phyloP scores from a whole-genome alignment of 345 rosid genomes.

The Trapa bicornis region DNA sequence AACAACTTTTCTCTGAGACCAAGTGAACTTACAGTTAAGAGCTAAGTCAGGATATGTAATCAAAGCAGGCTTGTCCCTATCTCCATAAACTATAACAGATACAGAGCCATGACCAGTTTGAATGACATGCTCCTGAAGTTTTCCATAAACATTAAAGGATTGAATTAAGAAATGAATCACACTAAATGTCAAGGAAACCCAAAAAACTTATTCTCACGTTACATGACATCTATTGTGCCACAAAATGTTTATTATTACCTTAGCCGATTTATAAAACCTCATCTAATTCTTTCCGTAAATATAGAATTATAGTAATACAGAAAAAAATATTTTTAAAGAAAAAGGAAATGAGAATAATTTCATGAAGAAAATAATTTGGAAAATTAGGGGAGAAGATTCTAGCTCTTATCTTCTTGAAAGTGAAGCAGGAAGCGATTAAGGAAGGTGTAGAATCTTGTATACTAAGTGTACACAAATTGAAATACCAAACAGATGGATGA shows the following conservation, averaged over 20 bases:
- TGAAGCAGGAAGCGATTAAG: background rate
- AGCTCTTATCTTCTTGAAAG: background rate
- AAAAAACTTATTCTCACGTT: background rate
- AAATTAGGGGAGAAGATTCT: background rate
- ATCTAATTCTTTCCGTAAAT: background rate
- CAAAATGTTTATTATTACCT: background rate
- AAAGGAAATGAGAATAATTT: background rate
- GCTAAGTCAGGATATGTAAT: constrained; percentile 39
- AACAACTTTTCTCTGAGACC: background rate
- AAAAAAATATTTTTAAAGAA: background rate
- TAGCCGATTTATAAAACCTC: background rate
- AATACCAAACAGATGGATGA: background rate
- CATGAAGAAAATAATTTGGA: background rate
- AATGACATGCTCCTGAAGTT: constrained; percentile 21
- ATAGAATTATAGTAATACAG: background rate
- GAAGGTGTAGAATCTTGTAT: background rate
- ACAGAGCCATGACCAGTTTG: constrained; percentile 27
- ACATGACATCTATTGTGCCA: background rate
- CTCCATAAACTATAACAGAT: constrained; percentile 33
- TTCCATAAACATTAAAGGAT: background rate
- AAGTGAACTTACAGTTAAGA: constrained; percentile 24
- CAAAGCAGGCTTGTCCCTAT: constrained; percentile 36
- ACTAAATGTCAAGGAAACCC: background rate
- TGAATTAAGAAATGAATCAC: background rate
- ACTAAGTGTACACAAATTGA: background rate